Evolutionary conservation across 306 rosid genomes (phyloP).

Genomic region (Vachellia pachyceras): DNA sequence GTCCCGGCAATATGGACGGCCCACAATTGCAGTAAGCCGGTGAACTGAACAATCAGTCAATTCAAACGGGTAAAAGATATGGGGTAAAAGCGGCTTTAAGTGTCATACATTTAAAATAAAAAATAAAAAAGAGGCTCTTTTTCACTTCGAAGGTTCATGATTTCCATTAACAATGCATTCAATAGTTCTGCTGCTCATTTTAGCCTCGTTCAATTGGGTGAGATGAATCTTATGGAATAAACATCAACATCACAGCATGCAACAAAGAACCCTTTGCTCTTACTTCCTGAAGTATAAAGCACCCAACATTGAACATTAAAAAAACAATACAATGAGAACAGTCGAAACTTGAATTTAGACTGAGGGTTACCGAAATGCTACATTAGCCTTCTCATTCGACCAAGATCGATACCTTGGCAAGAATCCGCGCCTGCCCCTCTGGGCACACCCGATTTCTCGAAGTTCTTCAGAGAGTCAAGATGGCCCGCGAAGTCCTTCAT

Average conservation of each 20-base stretch:
- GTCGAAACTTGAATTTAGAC: conserved; percentile 68
- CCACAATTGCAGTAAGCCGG: conserved; percentile 34
- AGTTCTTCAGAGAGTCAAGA: conserved; percentile 73
- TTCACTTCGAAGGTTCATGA: neutral
- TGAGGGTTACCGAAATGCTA: conserved; percentile 80
- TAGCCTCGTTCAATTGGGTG: neutral
- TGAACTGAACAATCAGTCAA: neutral
- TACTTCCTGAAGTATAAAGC: neutral
- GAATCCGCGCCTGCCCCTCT: conserved; percentile 87
- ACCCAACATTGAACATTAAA: neutral
- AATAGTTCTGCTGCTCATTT: neutral
- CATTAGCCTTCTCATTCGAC: conserved; percentile 77
- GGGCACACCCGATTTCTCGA: conserved; percentile 86
- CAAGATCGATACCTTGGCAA: conserved; percentile 69
- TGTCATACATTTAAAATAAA: neutral
- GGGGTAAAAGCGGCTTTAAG: neutral
- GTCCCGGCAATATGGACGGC: conserved; percentile 33
- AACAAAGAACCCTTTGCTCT: neutral
- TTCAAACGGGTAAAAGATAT: neutral
- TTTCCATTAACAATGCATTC: neutral
- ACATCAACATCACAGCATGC: neutral
- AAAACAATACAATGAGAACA: neutral
- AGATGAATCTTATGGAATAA: neutral
- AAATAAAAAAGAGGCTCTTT: neutral
- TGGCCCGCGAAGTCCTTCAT: conserved; percentile 65